Base-by-base conservation (phyloP, 768 basidiomycete species). In the Sarcodon aspratus region DNA sequence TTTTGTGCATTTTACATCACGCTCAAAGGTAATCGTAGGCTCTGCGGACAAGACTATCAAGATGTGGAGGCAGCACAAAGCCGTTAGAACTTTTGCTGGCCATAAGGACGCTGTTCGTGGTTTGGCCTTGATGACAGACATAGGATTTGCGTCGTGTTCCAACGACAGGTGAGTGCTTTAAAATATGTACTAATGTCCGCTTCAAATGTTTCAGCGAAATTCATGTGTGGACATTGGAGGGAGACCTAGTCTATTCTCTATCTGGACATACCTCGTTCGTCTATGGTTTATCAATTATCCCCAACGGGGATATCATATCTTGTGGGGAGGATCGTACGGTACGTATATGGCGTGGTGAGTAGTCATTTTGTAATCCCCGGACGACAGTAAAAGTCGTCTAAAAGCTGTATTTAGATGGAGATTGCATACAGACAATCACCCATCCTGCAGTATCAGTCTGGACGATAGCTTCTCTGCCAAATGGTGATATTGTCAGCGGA, bases 381-480 rank as follows among this genome's bases (percentile, higher is more conserved):
- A 43, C 42, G 49, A 46, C 47, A 38, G 12, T 54, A 27, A 44
- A 37, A 13, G n/a, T 35, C 21, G 8, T 9, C 33, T 32, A n/a
- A 36, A 11, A 27, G 21, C 21, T 27, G 21, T 7, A 18, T 18
- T 18, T 52, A 89, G 94, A 91, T 54, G 93, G 89, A 11, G 88
- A 92, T 63, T 88, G 88, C 55, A 65, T 76, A 6, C 95, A 99
- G 64, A 86, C 85, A 9, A 80, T 99, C 51, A 77, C 88, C 9
- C 92, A 96, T 59, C 93, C 96, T 7, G 91, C 91, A 7, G 89
- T 95, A 49, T 97, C 95, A n/a, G 89, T 99, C 2, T 99, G 96
- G 96, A 69, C 87, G 3, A 89, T 95, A 12, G 82, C 88, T 1
- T 74, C 81, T 6, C 81, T 92, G 73, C 82, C 89, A 0, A 91